Conservation (phyloP, 805 yeast species). For the Barnettozyma salicaria region DNA sequence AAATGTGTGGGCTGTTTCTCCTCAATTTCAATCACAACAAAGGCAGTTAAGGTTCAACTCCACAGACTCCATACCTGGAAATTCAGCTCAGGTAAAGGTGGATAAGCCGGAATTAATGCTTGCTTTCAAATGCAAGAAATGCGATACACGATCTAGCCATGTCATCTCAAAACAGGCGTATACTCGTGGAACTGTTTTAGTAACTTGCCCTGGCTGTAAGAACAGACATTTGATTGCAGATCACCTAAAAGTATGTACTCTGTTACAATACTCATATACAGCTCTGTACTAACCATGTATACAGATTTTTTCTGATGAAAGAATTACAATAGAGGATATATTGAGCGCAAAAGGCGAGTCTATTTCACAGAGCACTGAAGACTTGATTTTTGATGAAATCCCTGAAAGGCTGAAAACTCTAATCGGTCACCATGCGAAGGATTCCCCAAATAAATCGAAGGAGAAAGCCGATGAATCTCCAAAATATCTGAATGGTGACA, state of each 20-base stretch:
- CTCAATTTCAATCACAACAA: background rate
- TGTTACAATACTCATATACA: conserved; percentile 1
- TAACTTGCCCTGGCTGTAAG: conserved; percentile 89
- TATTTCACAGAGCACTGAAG: conserved; percentile 57
- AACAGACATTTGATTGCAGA: conserved; percentile 90
- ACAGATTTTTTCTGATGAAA: conserved; percentile 71
- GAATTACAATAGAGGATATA: conserved; percentile 75
- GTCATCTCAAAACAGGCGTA: conserved; percentile 92
- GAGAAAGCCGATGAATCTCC: background rate
- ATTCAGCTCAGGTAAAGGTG: conserved; percentile 37
- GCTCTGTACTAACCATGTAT: conserved; percentile 22
- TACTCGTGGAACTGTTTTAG: conserved; percentile 75
- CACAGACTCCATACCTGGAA: conserved; percentile 10
- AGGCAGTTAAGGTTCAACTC: conserved; percentile 13
- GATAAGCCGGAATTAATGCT: conserved; percentile 80
- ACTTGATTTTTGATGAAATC: conserved; percentile 62
- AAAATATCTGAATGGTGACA: conserved; percentile 5
- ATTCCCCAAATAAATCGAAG: conserved; percentile 46
- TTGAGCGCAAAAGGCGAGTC: conserved; percentile 70
- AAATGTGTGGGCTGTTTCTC: background rate
- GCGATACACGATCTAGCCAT: conserved; percentile 79
- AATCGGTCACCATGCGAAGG: conserved; percentile 64
- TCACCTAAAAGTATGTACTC: conserved; percentile 48
- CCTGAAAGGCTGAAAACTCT: conserved; percentile 46
- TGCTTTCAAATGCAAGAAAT: conserved; percentile 88